Percentiles rank a stretch among this genome's conserved stretches.
Evolutionary conservation across 108 stramenopile genomes (phyloP).

Genomic region (Cyclotella atomus): DNA sequence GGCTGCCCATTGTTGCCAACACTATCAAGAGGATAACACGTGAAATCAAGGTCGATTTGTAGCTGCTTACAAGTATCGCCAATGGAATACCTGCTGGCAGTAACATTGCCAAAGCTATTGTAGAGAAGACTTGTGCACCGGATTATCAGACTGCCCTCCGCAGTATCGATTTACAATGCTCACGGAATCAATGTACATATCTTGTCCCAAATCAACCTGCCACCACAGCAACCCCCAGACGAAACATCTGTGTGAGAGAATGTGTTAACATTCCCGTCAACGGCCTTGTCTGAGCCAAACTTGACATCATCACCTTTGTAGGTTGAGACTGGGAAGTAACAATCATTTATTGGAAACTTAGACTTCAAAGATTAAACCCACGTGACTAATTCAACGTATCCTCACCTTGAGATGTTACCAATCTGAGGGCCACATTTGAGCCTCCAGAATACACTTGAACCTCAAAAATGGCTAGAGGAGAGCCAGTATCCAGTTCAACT

Average conservation of each 20-base stretch:
- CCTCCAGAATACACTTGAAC: not conserved
- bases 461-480: not conserved
- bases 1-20: not conserved
- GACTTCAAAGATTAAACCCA: no score
- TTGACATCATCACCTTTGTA: not conserved
- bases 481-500: not conserved
- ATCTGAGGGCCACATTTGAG: not conserved
- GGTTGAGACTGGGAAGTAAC: no score
- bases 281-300: not conserved
- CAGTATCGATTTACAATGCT: not conserved
- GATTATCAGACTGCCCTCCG: not conserved
- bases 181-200: not conserved
- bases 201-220: not conserved
- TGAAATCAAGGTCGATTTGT: not conserved
- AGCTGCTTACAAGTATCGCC: not conserved
- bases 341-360: no score
- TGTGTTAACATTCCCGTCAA: not conserved
- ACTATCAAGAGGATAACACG: not conserved
- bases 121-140: not conserved
- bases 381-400: no score
- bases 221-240: not conserved
- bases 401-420: not conserved
- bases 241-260: not conserved
- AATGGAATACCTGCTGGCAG: not conserved
- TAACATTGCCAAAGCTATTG: not conserved